Percentiles rank a stretch among this genome's conserved stretches.
phyloP scores from a whole-genome alignment of 345 rosid species.

The Erysimum cheiranthoides region DNA sequence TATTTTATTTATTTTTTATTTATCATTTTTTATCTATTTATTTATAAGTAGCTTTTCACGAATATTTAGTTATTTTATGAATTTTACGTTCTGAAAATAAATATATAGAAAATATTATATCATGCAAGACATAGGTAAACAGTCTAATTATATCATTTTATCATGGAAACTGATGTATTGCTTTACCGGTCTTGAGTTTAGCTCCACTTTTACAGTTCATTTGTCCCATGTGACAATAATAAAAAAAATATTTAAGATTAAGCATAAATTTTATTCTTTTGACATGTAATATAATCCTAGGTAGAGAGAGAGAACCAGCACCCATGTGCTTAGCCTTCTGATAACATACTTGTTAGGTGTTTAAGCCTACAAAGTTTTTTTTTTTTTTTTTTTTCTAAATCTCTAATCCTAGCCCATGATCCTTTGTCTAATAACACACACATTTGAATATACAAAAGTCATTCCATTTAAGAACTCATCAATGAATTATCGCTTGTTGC shows the following conservation, averaged over 20 bases:
- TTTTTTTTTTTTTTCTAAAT: background rate
- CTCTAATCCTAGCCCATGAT: slow-evolving; percentile 9
- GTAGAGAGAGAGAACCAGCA: slow-evolving; percentile 1
- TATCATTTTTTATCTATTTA: too few relatives aligned
- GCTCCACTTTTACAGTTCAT: slow-evolving; percentile 22
- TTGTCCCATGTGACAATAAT: background rate
- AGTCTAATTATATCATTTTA: background rate
- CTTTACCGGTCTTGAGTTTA: background rate
- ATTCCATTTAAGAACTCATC: too few relatives aligned
- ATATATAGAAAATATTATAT: too few relatives aligned
- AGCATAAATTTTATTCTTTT: slow-evolving; percentile 18
- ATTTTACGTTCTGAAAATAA: too few relatives aligned
- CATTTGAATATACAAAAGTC: too few relatives aligned
- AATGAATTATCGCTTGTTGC: too few relatives aligned
- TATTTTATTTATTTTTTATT: too few relatives aligned
- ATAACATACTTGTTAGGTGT: slow-evolving; percentile 34
- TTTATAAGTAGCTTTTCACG: too few relatives aligned
- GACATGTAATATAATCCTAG: background rate
- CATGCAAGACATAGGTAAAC: too few relatives aligned
- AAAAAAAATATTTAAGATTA: background rate
- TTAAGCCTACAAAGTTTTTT: slow-evolving; percentile 26
- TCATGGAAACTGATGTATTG: background rate
- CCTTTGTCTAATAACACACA: background rate
- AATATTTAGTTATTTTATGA: too few relatives aligned
- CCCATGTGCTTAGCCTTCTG: slow-evolving; percentile 42